These are phyloP conservation scores for Plasmodium billcollinsi DNA, from an alignment of 169 alveolate genomes.

Conservation along the genomic window DNA sequence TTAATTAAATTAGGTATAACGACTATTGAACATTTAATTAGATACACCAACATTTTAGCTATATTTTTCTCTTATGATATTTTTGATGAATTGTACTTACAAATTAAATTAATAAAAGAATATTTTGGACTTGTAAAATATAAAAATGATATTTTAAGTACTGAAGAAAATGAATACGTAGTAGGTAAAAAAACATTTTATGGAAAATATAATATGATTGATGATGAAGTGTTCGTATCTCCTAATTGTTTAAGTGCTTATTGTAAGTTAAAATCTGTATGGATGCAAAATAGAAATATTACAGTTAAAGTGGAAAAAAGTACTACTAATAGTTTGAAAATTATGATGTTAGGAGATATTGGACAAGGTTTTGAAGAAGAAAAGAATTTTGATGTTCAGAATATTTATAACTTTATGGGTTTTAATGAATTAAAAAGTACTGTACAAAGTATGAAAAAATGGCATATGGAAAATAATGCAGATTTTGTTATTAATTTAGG, in stretches of 20 bases:
- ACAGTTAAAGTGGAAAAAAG: conserved; percentile 49
- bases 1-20: conserved; percentile 49
- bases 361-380: conserved; percentile 58
- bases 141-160: conserved; percentile 8
- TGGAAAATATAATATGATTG: conserved; percentile 55
- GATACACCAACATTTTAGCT: conserved; percentile 74
- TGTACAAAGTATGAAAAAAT: conserved; percentile 41
- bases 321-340: conserved; percentile 52
- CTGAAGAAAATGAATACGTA: not conserved
- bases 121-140: conserved; percentile 8
- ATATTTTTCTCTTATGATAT: conserved; percentile 68
- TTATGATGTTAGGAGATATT: conserved; percentile 75
- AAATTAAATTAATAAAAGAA: conserved; percentile 58
- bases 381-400: conserved; percentile 17
- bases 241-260: conserved; percentile 58
- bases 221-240: conserved; percentile 61
- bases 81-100: conserved; percentile 76
- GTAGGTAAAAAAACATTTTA: conserved; percentile 9
- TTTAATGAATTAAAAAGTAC: conserved; percentile 74
- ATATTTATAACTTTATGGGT: conserved; percentile 41
- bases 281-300: conserved; percentile 61
- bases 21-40: conserved; percentile 54
- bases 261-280: conserved; percentile 54
- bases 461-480: conserved; percentile 61
- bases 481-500: conserved; percentile 75